Conservation (phyloP, 345 rosid species). For the Excoecaria cochinchinensis region DNA sequence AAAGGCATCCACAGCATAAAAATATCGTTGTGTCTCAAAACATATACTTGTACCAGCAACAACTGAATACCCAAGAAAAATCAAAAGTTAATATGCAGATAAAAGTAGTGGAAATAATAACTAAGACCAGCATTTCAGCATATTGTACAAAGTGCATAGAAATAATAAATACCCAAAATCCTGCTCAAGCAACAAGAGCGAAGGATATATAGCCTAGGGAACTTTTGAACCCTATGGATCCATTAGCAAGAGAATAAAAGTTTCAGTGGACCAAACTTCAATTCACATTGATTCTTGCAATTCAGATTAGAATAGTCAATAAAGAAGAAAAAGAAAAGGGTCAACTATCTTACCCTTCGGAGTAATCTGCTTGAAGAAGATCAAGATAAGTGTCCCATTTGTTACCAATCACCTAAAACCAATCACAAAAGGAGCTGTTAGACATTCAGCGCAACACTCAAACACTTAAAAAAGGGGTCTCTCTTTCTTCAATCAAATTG, state of each 20-base stretch:
- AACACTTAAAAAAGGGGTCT: background rate
- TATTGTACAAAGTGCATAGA: background rate
- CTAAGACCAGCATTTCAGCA: background rate
- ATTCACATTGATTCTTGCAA: background rate
- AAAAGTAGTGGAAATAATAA: background rate
- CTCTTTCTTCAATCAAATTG: background rate
- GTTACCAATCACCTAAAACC: constrained; percentile 64
- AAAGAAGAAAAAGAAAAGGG: background rate
- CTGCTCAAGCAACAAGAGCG: background rate
- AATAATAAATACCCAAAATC: background rate
- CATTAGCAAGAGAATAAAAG: background rate
- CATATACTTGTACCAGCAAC: background rate
- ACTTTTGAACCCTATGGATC: background rate
- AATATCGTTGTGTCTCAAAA: background rate
- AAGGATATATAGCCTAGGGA: background rate
- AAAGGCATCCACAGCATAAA: background rate
- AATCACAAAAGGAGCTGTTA: background rate
- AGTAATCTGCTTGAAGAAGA: constrained; percentile 70
- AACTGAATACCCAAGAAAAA: background rate
- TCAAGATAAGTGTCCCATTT: constrained; percentile 79
- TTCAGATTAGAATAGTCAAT: background rate
- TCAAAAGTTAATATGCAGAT: background rate
- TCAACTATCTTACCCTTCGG: constrained; percentile 51
- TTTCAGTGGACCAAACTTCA: background rate
- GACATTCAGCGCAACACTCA: background rate